Conservation (phyloP, 164 flowering plant genomes). For the Magnolia changhungtana region DNA sequence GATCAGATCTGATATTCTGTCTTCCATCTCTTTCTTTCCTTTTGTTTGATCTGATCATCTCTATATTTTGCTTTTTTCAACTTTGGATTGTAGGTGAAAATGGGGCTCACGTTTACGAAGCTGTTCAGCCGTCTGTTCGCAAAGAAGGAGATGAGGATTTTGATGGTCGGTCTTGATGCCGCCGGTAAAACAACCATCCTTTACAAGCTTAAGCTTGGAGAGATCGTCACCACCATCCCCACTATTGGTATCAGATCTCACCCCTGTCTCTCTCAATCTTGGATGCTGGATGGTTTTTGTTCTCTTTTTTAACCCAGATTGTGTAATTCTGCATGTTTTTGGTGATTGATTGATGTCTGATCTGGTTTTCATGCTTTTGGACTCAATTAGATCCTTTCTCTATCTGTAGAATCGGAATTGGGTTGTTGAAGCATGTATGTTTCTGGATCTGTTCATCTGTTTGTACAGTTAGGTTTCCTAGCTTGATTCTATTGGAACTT, state of each 20-base stretch:
- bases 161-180: conserved; percentile 25
- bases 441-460: too few species aligned
- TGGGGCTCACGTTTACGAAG: conserved; percentile 25
- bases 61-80: neutral
- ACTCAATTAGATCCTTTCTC: neutral
- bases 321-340: neutral
- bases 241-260: conserved; percentile 12
- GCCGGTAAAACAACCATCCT: conserved; percentile 26
- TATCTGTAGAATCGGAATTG: neutral
- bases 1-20: neutral
- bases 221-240: conserved; percentile 24
- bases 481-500: neutral
- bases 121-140: conserved; percentile 22
- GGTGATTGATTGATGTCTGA: neutral
- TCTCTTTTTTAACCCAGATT: neutral
- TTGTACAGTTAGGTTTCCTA: neutral
- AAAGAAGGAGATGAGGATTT: conserved; percentile 25
- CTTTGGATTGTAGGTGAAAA: conserved; percentile 6
- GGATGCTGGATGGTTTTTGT: neutral
- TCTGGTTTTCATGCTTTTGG: neutral
- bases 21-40: neutral
- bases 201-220: conserved; percentile 25
- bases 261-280: neutral
- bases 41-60: too few species aligned
- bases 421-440: too few species aligned